These are phyloP conservation scores for Yamadazyma mexicana DNA, from an alignment of 1,139 yeast species.

Conservation along the genomic window DNA sequence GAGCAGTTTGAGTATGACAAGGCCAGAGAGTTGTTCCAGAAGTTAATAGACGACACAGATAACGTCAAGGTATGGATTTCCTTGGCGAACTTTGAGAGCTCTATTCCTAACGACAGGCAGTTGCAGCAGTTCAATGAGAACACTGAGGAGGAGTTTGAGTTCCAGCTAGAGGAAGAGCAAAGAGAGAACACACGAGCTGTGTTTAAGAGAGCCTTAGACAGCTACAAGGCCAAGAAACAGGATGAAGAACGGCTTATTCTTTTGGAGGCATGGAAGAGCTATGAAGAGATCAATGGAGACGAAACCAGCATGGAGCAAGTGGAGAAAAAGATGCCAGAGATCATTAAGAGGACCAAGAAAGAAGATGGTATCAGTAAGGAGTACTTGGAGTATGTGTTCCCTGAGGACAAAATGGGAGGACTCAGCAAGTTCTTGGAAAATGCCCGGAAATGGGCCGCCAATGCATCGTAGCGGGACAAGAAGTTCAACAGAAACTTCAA, in stretches of 20 bases:
- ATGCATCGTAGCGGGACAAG: too few relatives aligned
- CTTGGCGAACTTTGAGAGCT: slow-evolving; percentile 69
- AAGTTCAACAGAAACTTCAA: too few relatives aligned
- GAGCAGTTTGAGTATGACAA: slow-evolving; percentile 57
- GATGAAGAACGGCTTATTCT: slow-evolving; percentile 52
- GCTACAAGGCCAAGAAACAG: slow-evolving; percentile 35
- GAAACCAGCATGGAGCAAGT: slow-evolving; percentile 35
- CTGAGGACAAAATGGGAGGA: slow-evolving; percentile 48
- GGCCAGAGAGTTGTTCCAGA: slow-evolving; percentile 56
- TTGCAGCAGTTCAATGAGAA: slow-evolving; percentile 36
- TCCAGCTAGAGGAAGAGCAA: slow-evolving; percentile 54
- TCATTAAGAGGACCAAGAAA: slow-evolving; percentile 48
- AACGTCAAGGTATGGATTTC: slow-evolving; percentile 59
- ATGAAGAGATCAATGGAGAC: slow-evolving; percentile 67
- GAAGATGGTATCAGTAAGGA: slow-evolving; percentile 54
- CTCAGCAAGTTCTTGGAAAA: slow-evolving; percentile 58
- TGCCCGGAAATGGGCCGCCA: slow-evolving; percentile 61
- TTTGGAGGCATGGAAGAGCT: slow-evolving; percentile 63
- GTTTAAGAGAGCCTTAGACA: slow-evolving; percentile 55
- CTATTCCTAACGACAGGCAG: slow-evolving; percentile 61
- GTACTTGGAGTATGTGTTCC: slow-evolving; percentile 64
- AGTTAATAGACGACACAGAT: slow-evolving; percentile 34
- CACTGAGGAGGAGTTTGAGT: slow-evolving; percentile 51
- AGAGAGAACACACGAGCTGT: slow-evolving; percentile 51
- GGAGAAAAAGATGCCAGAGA: slow-evolving; percentile 54